These are phyloP conservation scores for Medicago truncatula DNA, from an alignment of 306 rosid genomes.

Conservation along the genomic window MtrunA17r5.0-ANR NC_053048.1:48619501-48620000, in stretches of 20 bases:
- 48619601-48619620: conserved; percentile 69
- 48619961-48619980: conserved; percentile 18
- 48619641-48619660: conserved; percentile 43
- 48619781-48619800: conserved; percentile 25
- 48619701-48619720: conserved; percentile 53
- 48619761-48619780: conserved; percentile 19
- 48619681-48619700: conserved; percentile 58
- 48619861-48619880: conserved; percentile 72
- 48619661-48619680: conserved; percentile 59
- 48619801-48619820: conserved; percentile 28
- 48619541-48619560: conserved; percentile 70
- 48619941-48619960: conserved; percentile 81
- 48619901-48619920: conserved; percentile 84
- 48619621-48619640: conserved; percentile 61
- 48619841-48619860: conserved; percentile 64
- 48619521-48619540: conserved; percentile 29
- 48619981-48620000: conserved; percentile 5
- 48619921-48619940: conserved; percentile 92
- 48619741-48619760: conserved; percentile 1
- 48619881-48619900: conserved; percentile 88
- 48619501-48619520: conserved; percentile 2
- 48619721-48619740: conserved; percentile 34
- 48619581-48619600: conserved; percentile 81
- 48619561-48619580: conserved; percentile 88
- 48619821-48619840: conserved; percentile 73